A percentile compares a stretch with the other conserved stretches of the same genome.
Conservation (phyloP, 2,329 filamentous ascomycete genomes). For the Aspergillus chevalieri region DNA sequence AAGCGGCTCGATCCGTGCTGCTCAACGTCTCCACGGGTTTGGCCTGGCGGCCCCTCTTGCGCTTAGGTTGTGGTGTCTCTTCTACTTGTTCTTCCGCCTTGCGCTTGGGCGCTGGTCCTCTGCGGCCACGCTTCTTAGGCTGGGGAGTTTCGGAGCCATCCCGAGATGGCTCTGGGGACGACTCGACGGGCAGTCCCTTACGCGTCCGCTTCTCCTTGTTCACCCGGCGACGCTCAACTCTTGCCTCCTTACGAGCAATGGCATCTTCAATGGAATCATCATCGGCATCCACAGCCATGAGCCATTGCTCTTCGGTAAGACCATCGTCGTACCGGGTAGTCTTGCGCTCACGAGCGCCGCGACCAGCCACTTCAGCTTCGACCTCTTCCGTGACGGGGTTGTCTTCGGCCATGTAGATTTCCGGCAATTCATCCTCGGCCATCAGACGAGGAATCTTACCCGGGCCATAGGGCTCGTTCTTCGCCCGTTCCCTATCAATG, state of each 20-base stretch:
- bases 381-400: constrained; percentile 73
- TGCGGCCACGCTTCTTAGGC: constrained; percentile 67
- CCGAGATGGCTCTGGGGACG: constrained; percentile 71
- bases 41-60: constrained; percentile 65
- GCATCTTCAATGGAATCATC: constrained; percentile 92
- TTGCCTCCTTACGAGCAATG: constrained; percentile 79
- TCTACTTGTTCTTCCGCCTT: constrained; percentile 75
- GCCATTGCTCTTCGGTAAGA: constrained; percentile 96
- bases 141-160: constrained; percentile 78
- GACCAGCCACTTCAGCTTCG: constrained; percentile 67
- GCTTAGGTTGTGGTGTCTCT: constrained; percentile 69
- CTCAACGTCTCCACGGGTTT: constrained; percentile 64
- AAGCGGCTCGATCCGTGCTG: constrained; percentile 62
- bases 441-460: constrained; percentile 70
- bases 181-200: constrained; percentile 42
- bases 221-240: constrained; percentile 69
- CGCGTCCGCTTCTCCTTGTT: constrained; percentile 64
- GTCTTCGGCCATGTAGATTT: constrained; percentile 86
- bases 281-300: constrained; percentile 94
- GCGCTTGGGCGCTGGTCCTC: constrained; percentile 74
- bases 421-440: constrained; percentile 79
- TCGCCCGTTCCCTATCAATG: constrained; percentile 69
- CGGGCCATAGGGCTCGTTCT: constrained; percentile 65
- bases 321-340: constrained; percentile 95
- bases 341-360: constrained; percentile 90